Conservation (phyloP, 169 alveolate genomes). For the Amoebophrya sp. region DNA sequence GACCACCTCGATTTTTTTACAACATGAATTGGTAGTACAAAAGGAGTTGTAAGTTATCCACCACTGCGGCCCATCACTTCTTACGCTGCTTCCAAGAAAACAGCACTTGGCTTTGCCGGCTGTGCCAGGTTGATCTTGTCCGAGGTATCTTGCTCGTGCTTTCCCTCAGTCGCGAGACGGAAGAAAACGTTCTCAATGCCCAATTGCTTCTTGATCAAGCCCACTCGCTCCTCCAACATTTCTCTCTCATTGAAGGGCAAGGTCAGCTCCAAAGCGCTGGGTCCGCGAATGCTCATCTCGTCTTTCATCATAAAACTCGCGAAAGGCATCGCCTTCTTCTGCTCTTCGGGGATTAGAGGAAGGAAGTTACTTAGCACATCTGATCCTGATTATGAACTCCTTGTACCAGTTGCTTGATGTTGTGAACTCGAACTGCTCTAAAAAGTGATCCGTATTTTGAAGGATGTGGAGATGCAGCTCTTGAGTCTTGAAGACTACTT, state of each 20-base stretch:
- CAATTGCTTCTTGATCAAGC: background rate
- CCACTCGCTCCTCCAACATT: background rate
- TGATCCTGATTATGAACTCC: too few relatives aligned
- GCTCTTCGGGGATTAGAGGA: too few relatives aligned
- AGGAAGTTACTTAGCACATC: too few relatives aligned
- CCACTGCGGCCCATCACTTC: too few relatives aligned
- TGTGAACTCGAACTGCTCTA: too few relatives aligned
- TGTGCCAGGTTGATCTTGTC: background rate
- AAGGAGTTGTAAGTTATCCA: too few relatives aligned
- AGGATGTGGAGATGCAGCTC: too few relatives aligned
- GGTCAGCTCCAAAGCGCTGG: background rate
- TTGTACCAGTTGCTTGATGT: too few relatives aligned
- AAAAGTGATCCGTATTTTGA: too few relatives aligned
- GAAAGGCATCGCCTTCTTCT: background rate
- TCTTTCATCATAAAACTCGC: slow-evolving; percentile 14
- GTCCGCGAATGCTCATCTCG: background rate
- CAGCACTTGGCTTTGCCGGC: background rate
- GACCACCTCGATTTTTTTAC: too few relatives aligned
- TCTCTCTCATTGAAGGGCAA: background rate
- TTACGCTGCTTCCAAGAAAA: background rate
- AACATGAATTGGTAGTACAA: too few relatives aligned
- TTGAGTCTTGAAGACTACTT: too few relatives aligned
- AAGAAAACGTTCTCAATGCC: background rate
- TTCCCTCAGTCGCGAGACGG: background rate
- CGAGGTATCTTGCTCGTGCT: background rate